Conservation (phyloP, 345 rosid genomes). For the Pugionium dolabratum region DNA sequence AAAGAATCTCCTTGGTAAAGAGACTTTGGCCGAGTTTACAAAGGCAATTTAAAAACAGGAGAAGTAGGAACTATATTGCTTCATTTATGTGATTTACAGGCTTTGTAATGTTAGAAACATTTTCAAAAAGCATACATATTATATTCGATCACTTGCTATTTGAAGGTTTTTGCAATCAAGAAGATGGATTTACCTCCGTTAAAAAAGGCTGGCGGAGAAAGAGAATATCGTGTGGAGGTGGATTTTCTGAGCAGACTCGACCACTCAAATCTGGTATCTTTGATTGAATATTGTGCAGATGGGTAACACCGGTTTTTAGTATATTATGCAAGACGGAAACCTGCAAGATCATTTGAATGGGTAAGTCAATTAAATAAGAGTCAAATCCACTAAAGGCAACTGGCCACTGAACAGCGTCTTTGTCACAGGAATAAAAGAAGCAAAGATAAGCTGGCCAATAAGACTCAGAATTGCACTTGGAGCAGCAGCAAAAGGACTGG, state of each 20-base stretch:
- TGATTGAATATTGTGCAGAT: slow-evolving; percentile 94
- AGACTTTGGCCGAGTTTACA: slow-evolving; percentile 90
- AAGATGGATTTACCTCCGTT: slow-evolving; percentile 89
- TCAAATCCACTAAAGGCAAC: slow-evolving; percentile 4
- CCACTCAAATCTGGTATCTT: slow-evolving; percentile 84
- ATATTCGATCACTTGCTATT: slow-evolving; percentile 14
- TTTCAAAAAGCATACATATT: slow-evolving; percentile 7
- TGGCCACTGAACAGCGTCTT: not conserved
- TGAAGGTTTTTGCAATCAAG: slow-evolving; percentile 93
- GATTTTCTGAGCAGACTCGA: slow-evolving; percentile 95
- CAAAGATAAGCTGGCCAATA: slow-evolving; percentile 80
- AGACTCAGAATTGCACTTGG: slow-evolving; percentile 88
- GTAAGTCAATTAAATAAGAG: slow-evolving; percentile 46
- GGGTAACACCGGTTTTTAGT: slow-evolving; percentile 93
- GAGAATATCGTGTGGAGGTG: slow-evolving; percentile 94
- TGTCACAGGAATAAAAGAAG: slow-evolving; percentile 66
- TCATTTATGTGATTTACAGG: slow-evolving; percentile 33
- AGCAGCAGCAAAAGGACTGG: slow-evolving; percentile 89
- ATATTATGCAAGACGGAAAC: slow-evolving; percentile 89
- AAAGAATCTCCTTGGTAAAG: slow-evolving; percentile 72
- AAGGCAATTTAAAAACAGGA: slow-evolving; percentile 76
- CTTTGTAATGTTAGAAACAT: slow-evolving; percentile 26
- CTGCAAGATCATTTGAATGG: slow-evolving; percentile 90
- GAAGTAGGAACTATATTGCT: slow-evolving; percentile 55
- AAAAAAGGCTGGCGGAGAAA: slow-evolving; percentile 87